Evolutionary conservation across 2,329 filamentous ascomycete genomes (phyloP).

Genomic region (Penicillium sp.): DNA sequence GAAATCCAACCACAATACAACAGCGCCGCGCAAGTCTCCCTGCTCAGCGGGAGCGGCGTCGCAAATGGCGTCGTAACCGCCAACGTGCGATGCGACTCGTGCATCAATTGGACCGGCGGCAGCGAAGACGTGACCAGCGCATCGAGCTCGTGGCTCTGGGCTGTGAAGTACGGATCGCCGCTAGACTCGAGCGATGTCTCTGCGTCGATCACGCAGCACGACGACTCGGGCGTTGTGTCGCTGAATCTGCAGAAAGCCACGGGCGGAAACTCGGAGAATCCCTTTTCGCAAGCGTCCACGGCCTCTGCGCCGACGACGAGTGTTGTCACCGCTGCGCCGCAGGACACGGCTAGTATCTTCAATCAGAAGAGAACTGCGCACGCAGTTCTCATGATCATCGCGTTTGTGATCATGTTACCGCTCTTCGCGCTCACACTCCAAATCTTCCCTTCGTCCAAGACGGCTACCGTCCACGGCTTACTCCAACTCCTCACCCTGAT

Average conservation of each 20-base stretch:
- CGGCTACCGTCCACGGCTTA: constrained; percentile 46
- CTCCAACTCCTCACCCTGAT: constrained; percentile 53
- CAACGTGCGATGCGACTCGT: constrained; percentile 53
- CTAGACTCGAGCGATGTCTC: constrained; percentile 25
- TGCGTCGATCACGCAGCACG: constrained; percentile 27
- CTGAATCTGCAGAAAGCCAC: constrained; percentile 28
- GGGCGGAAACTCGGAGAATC: constrained; percentile 21
- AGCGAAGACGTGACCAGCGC: constrained; percentile 19
- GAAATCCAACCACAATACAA: constrained; percentile 54
- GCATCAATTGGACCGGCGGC: constrained; percentile 27
- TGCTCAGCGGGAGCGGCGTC: constrained; percentile 63
- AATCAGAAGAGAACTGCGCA: constrained; percentile 22
- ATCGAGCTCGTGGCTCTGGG: constrained; percentile 34
- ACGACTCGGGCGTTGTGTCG: constrained; percentile 20
- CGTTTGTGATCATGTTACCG: constrained; percentile 46
- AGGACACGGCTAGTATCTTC: background rate
- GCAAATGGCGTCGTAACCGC: constrained; percentile 58
- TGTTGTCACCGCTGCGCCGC: background rate
- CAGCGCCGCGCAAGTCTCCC: constrained; percentile 49
- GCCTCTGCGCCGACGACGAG: constrained; percentile 1
- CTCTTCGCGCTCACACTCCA: constrained; percentile 35
- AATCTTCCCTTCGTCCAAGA: constrained; percentile 43
- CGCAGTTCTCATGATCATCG: constrained; percentile 41
- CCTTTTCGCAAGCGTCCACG: constrained; percentile 17
- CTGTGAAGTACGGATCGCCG: constrained; percentile 25